Percentiles rank a stretch among this genome's conserved stretches.
phyloP scores from a whole-genome alignment of 116 monocot species.

The Phalaenopsis hybrid region DNA sequence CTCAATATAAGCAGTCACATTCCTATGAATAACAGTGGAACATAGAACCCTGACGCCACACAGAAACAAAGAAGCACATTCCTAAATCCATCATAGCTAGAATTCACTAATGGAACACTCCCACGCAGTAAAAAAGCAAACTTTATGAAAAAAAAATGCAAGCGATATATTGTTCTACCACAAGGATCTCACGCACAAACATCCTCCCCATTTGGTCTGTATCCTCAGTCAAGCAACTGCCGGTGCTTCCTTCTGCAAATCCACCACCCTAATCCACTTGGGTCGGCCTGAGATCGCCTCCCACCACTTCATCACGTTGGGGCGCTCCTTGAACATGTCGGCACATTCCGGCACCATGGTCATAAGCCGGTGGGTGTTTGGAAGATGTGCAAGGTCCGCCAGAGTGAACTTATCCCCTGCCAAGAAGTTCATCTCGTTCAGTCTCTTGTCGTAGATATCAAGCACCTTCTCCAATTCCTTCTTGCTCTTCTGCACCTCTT shows the following conservation, averaged over 20 bases:
- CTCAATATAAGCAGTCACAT: not conserved
- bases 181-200: too few species aligned
- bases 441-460: constrained; percentile 34
- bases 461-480: constrained; percentile 23
- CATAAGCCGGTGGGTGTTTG: constrained; percentile 29
- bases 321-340: constrained; percentile 15
- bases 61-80: too few species aligned
- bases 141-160: not conserved
- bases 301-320: constrained; percentile 41
- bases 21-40: not conserved
- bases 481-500: constrained; percentile 19
- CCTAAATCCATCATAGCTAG: too few species aligned
- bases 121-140: not conserved
- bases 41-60: too few species aligned
- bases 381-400: constrained; percentile 42
- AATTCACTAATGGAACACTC: not conserved
- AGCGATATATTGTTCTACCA: not conserved
- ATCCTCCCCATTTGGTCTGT: not conserved
- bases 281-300: constrained; percentile 22
- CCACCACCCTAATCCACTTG: constrained; percentile 42
- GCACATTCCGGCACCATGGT: constrained; percentile 14
- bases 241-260: constrained; percentile 28
- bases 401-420: constrained; percentile 39
- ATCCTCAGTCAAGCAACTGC: constrained; percentile 3
- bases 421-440: constrained; percentile 16